Evolutionary conservation across 73 alveolate genomes (phyloP).

Genomic region (Tetrahymena malaccensis): DNA sequence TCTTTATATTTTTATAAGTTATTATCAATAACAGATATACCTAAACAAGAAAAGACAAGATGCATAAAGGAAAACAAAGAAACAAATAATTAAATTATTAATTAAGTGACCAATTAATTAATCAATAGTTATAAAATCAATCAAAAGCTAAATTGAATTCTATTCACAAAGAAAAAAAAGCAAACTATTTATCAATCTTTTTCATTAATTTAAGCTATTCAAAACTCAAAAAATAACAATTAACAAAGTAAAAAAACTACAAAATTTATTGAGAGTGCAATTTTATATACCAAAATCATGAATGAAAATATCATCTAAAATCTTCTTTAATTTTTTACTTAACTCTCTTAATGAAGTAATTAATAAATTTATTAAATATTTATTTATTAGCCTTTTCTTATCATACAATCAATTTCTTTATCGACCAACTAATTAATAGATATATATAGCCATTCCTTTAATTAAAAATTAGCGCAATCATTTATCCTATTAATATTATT

Average conservation of each 20-base stretch:
- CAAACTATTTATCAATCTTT: background rate
- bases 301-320: background rate
- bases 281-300: background rate
- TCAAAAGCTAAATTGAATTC: background rate
- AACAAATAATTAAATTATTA: no score
- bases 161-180: background rate
- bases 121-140: no score
- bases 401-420: background rate
- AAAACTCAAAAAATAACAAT: no score
- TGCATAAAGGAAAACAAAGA: background rate
- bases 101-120: background rate
- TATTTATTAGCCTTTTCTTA: no score
- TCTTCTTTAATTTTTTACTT: background rate
- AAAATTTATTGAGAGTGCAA: background rate
- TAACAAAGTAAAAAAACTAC: background rate
- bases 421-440: background rate
- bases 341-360: background rate
- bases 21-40: background rate
- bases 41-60: background rate
- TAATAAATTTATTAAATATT: no score
- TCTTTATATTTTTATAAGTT: background rate
- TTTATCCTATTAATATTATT: no score
- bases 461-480: background rate
- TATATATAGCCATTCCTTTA: background rate
- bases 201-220: no score